A percentile compares a stretch with the other conserved stretches of the same genome.
Evolutionary conservation across 768 basidiomycete species (phyloP).

Genomic region (Inosperma sp.): DNA sequence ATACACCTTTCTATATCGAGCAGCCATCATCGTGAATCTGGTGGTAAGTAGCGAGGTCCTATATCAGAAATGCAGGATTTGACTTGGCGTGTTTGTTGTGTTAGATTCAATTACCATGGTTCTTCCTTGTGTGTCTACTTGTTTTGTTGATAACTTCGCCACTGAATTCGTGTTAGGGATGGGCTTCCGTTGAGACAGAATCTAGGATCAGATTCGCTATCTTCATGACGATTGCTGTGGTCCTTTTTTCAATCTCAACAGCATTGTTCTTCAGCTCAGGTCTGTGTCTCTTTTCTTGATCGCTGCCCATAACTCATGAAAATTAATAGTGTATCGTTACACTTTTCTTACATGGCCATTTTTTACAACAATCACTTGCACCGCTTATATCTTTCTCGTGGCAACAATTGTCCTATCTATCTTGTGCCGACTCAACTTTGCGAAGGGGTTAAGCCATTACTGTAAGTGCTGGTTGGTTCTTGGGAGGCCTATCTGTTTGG

Average conservation of each 20-base stretch:
- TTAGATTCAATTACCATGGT: conserved; percentile 46
- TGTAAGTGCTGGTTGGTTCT: conserved; percentile 30
- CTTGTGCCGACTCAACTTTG: conserved; percentile 51
- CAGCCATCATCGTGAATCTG: conserved; percentile 35
- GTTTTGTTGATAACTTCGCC: neutral
- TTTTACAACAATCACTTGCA: conserved; percentile 44
- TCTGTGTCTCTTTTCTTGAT: conserved; percentile 22
- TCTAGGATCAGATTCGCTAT: conserved; percentile 34
- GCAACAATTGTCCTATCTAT: conserved; percentile 40
- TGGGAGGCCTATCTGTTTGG: neutral
- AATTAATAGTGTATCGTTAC: conserved; percentile 36
- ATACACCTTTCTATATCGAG: conserved; percentile 36
- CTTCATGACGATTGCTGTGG: conserved; percentile 36
- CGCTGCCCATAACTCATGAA: neutral
- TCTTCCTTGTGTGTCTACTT: conserved; percentile 34
- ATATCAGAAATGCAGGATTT: neutral
- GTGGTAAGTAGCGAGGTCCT: conserved; percentile 31
- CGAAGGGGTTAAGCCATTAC: conserved; percentile 49
- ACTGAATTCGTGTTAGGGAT: conserved; percentile 36
- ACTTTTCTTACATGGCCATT: conserved; percentile 43
- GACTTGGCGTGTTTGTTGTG: neutral
- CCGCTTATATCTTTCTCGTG: conserved; percentile 39
- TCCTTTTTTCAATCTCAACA: conserved; percentile 36
- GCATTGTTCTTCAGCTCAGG: conserved; percentile 41
- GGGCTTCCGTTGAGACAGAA: conserved; percentile 45